Evolutionary conservation across 2,329 filamentous ascomycete species (phyloP).

Genomic region (Achaetomium macrosporum): DNA sequence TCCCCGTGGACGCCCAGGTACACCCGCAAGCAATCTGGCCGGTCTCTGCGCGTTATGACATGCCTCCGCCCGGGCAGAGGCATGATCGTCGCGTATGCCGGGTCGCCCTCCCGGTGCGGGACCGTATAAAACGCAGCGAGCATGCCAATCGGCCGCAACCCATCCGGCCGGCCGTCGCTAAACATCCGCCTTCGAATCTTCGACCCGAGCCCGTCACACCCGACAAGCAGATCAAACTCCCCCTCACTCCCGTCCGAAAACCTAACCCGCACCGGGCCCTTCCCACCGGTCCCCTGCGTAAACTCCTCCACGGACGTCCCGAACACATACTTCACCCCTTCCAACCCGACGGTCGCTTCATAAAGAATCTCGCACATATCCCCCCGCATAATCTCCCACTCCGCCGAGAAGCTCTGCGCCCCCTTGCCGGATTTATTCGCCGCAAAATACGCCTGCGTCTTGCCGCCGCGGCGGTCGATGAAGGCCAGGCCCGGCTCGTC

Average conservation of each 20-base stretch:
- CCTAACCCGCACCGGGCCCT: constrained; percentile 23
- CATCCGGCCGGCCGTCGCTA: neutral
- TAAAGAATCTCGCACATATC: constrained; percentile 48
- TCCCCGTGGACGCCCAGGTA: constrained; percentile 28
- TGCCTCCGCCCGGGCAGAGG: constrained; percentile 29
- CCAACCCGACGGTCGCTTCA: constrained; percentile 29
- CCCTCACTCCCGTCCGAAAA: constrained; percentile 40
- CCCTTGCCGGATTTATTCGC: constrained; percentile 38
- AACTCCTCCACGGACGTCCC: constrained; percentile 25
- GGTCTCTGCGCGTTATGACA: constrained; percentile 36
- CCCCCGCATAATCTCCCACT: constrained; percentile 56
- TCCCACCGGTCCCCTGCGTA: constrained; percentile 21
- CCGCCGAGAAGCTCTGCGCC: constrained; percentile 43
- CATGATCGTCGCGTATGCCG: constrained; percentile 11
- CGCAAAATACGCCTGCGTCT: constrained; percentile 34
- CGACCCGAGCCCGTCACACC: constrained; percentile 49
- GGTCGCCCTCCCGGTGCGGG: constrained; percentile 21
- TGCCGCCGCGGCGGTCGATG: constrained; percentile 36
- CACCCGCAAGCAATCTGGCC: constrained; percentile 32
- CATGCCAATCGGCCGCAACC: constrained; percentile 17
- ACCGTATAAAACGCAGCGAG: constrained; percentile 32
- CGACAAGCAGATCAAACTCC: constrained; percentile 47
- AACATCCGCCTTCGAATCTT: constrained; percentile 34
- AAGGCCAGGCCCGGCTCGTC: constrained; percentile 44
- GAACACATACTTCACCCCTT: constrained; percentile 27